Evolutionary conservation across 2,329 filamentous ascomycete genomes (phyloP).

Genomic region (Diaporthe ilicicola): DNA sequence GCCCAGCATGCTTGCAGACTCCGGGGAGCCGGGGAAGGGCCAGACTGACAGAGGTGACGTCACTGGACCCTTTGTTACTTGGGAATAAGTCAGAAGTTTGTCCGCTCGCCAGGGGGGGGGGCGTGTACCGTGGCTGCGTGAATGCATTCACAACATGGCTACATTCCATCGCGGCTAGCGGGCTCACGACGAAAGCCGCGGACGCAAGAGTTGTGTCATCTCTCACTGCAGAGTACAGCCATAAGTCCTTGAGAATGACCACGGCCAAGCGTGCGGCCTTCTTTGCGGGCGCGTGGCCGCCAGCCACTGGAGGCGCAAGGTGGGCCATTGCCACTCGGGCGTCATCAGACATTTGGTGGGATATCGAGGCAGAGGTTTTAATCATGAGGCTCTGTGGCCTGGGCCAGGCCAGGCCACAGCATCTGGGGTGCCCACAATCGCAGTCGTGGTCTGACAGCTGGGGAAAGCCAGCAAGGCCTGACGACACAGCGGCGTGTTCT

Average conservation of each 20-base stretch:
- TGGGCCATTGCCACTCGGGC: constrained; percentile 1
- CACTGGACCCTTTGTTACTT: constrained; percentile 20
- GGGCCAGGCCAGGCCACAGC: neutral
- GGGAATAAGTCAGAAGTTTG: neutral
- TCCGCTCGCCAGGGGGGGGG: neutral
- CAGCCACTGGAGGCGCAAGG: neutral
- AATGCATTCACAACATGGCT: neutral
- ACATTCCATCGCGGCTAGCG: neutral
- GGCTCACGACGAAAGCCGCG: neutral
- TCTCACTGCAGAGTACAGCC: neutral
- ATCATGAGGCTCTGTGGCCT: neutral
- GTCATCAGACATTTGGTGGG: neutral
- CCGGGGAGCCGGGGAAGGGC: neutral
- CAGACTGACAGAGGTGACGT: neutral
- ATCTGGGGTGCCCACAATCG: neutral
- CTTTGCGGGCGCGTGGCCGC: neutral
- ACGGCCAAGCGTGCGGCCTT: neutral
- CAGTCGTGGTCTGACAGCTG: neutral
- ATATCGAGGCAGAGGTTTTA: neutral
- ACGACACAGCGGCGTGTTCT: neutral
- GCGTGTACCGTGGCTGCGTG: neutral
- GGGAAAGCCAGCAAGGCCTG: neutral
- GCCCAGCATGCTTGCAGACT: neutral
- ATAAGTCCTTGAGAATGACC: neutral
- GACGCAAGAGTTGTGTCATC: neutral